phyloP scores from a whole-genome alignment of 305 asterid genomes.

The Fraxinus platypoda region DNA sequence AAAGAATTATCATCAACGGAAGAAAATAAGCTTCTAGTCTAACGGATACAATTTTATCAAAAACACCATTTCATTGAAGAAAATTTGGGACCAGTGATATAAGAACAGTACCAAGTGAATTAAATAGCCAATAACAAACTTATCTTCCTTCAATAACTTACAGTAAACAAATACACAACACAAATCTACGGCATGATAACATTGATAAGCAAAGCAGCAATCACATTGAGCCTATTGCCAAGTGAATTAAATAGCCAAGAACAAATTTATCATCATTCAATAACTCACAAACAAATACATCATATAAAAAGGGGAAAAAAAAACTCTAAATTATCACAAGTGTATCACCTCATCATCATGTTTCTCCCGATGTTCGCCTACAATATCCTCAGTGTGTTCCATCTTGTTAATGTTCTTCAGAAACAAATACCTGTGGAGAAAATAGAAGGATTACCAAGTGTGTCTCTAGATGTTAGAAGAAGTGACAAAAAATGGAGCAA shows the following conservation, averaged over 20 bases:
- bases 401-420: conserved; percentile 31
- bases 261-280: background rate
- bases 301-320: background rate
- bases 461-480: background rate
- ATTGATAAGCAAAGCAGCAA: conserved; percentile 26
- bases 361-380: background rate
- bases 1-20: background rate
- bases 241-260: background rate
- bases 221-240: background rate
- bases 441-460: background rate
- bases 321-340: background rate
- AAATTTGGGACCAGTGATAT: background rate
- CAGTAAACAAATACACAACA: background rate
- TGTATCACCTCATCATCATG: background rate
- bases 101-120: background rate
- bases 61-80: background rate
- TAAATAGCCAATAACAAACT: background rate
- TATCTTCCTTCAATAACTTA: background rate
- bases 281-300: background rate
- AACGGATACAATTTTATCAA: background rate
- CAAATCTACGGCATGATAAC: background rate
- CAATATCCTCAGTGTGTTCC: conserved; percentile 73
- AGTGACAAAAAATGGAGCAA: background rate
- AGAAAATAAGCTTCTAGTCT: background rate
- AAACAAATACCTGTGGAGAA: background rate